Percentiles rank a stretch among this genome's conserved stretches.
These are phyloP conservation scores for Metschnikowia noctiluminum DNA, from an alignment of 805 yeast species.

Conservation along the genomic window DNA sequence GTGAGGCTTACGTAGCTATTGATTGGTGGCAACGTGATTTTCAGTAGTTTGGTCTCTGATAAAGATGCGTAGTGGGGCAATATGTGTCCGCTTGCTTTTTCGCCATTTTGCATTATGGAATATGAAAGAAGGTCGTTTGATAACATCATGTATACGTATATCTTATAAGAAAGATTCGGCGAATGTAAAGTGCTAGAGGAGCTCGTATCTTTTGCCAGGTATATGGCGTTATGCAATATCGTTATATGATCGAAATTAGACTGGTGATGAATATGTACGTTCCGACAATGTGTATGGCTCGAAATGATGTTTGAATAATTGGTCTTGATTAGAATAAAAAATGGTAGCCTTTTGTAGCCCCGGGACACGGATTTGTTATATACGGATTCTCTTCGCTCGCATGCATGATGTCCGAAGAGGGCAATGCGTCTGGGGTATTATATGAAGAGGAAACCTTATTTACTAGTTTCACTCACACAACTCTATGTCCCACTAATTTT, in stretches of 20 bases:
- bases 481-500: not conserved
- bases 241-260: too few relatives aligned
- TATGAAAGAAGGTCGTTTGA: conserved; percentile 35
- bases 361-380: conserved; percentile 8
- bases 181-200: not conserved
- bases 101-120: conserved; percentile 36
- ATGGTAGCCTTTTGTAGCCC: not conserved
- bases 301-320: not conserved
- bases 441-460: conserved; percentile 6
- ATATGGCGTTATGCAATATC: too few relatives aligned
- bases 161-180: too few relatives aligned
- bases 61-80: conserved; percentile 18
- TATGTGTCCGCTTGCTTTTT: conserved; percentile 17
- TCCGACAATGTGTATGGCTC: too few relatives aligned
- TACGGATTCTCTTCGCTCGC: conserved; percentile 17
- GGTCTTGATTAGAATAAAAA: not conserved
- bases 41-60: conserved; percentile 2
- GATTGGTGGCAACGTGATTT: conserved; percentile 17
- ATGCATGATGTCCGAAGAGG: conserved; percentile 15
- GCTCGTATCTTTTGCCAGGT: not conserved
- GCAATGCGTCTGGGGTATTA: conserved; percentile 22
- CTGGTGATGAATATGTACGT: too few relatives aligned
- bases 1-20: conserved; percentile 16
- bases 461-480: conserved; percentile 1
- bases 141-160: not conserved